Evolutionary conservation across 805 yeast genomes (phyloP).

Genomic region (Nadsonia fulvescens): DNA sequence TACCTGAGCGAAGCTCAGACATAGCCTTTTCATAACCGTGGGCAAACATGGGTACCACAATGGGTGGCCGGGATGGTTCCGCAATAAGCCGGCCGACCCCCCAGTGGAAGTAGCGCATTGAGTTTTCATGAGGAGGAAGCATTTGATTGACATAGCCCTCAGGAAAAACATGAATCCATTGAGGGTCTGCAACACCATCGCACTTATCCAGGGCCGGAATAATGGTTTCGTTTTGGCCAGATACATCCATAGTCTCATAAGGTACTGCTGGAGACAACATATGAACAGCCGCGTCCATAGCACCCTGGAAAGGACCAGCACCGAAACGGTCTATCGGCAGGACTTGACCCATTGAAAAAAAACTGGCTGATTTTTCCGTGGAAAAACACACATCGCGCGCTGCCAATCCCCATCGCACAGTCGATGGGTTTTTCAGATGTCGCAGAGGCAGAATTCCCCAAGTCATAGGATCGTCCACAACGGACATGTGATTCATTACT

Average conservation of each 20-base stretch:
- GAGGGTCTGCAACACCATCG: no score
- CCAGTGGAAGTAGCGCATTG: slow-evolving; percentile 94
- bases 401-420: slow-evolving; percentile 85
- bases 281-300: slow-evolving; percentile 72
- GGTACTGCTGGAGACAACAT: slow-evolving; percentile 28
- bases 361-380: slow-evolving; percentile 18
- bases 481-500: slow-evolving; percentile 65
- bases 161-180: slow-evolving; percentile 88
- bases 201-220: slow-evolving; percentile 2
- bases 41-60: slow-evolving; percentile 70
- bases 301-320: slow-evolving; percentile 80
- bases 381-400: slow-evolving; percentile 78
- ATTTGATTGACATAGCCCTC: slow-evolving; percentile 83
- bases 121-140: slow-evolving; percentile 48
- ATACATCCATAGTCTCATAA: slow-evolving; percentile 1
- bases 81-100: slow-evolving; percentile 73
- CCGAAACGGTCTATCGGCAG: slow-evolving; percentile 79
- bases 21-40: slow-evolving; percentile 75
- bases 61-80: slow-evolving; percentile 70
- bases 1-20: slow-evolving; percentile 55
- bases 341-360: slow-evolving; percentile 81
- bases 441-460: slow-evolving; percentile 77
- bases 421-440: slow-evolving; percentile 39
- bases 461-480: slow-evolving; percentile 70
- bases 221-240: slow-evolving; percentile 5